Evolutionary conservation across 495 filamentous ascomycete genomes (phyloP).

Genomic region (Parathielavia hyrcaniae): DNA sequence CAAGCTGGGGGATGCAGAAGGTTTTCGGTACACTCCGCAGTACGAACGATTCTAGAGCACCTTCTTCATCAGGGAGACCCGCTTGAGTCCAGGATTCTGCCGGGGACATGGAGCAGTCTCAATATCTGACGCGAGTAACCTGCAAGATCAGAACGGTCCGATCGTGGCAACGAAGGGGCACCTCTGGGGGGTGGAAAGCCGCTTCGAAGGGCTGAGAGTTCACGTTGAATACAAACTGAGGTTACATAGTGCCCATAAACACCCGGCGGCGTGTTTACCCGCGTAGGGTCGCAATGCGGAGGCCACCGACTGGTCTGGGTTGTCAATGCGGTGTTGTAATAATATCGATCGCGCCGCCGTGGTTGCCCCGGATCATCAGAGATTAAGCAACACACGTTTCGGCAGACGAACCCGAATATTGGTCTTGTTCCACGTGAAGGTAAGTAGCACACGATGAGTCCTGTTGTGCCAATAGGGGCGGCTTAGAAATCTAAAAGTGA

Average conservation of each 20-base stretch:
- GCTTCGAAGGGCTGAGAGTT: background rate
- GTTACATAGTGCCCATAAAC: slow-evolving; percentile 13
- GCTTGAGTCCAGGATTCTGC: background rate
- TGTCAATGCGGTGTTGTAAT: no score
- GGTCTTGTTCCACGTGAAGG: no score
- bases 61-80: background rate
- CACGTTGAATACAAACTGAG: slow-evolving; percentile 3
- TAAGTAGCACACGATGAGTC: no score
- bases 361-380: no score
- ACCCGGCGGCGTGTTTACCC: slow-evolving; percentile 12
- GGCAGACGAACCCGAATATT: no score
- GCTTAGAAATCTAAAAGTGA: no score
- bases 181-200: background rate
- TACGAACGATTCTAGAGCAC: background rate
- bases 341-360: no score
- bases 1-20: background rate
- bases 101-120: slow-evolving; percentile 2
- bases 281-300: slow-evolving; percentile 6
- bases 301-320: background rate
- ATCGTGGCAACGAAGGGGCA: slow-evolving; percentile 1
- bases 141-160: background rate
- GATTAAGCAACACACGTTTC: no score
- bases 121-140: background rate
- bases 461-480: no score
- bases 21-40: background rate